Conservation (phyloP, 108 stramenopile genomes). For the Craspedostauros australis region DNA sequence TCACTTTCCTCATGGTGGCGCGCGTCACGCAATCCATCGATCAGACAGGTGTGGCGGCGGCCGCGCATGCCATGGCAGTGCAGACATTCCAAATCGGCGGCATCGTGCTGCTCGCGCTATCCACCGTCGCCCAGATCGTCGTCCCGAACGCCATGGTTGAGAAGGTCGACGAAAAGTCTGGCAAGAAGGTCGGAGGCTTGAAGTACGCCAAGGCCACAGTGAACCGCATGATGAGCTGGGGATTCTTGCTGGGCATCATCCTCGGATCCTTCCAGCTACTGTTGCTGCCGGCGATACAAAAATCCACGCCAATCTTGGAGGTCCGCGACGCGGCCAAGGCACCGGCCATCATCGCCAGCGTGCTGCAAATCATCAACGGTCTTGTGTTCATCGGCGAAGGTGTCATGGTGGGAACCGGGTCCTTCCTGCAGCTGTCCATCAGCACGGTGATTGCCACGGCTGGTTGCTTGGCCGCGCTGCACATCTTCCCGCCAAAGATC, state of each 20-base stretch:
- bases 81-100: conserved; percentile 86
- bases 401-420: conserved; percentile 53
- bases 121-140: conserved; percentile 72
- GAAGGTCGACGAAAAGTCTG: conserved; percentile 39
- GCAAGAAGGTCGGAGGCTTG: conserved; percentile 44
- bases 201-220: conserved; percentile 56
- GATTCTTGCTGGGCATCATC: conserved; percentile 55
- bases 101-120: conserved; percentile 75
- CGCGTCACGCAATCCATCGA: conserved; percentile 82
- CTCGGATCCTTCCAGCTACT: conserved; percentile 65
- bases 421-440: conserved; percentile 64
- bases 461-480: conserved; percentile 62
- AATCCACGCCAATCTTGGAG: conserved; percentile 75
- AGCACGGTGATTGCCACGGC: conserved; percentile 66
- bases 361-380: conserved; percentile 81
- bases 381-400: conserved; percentile 86
- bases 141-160: conserved; percentile 80
- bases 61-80: conserved; percentile 82
- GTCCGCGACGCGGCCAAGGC: conserved; percentile 76
- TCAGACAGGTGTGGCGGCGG: conserved; percentile 73
- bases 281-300: conserved; percentile 61
- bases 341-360: conserved; percentile 72
- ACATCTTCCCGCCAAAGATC: conserved; percentile 50
- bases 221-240: conserved; percentile 82
- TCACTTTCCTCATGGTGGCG: conserved; percentile 76